These are phyloP conservation scores for Plasmodium billcollinsi DNA, from an alignment of 169 alveolate species.

Conservation along the genomic window DNA sequence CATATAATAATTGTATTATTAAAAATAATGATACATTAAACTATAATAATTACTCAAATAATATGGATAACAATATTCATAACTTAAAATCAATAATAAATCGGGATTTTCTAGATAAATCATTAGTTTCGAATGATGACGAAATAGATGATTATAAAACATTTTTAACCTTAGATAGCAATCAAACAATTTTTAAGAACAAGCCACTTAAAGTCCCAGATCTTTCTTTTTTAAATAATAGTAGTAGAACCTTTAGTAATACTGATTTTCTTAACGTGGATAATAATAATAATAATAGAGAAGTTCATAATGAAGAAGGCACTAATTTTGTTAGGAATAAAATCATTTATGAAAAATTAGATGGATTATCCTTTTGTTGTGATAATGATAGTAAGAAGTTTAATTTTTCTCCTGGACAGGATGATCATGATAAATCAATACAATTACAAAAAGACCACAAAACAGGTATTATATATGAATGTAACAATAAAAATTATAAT, in stretches of 20 bases:
- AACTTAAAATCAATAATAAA: slow-evolving; percentile 14
- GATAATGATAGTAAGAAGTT: slow-evolving; percentile 11
- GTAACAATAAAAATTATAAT: slow-evolving; percentile 9
- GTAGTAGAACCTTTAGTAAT: slow-evolving; percentile 26
- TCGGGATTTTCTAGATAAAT: slow-evolving; percentile 10
- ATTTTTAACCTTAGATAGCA: slow-evolving; percentile 60
- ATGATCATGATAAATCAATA: slow-evolving; percentile 5
- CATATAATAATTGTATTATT: not conserved
- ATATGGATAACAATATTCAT: not conserved
- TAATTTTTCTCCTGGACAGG: slow-evolving; percentile 12
- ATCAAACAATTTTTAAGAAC: slow-evolving; percentile 41
- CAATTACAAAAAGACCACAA: slow-evolving; percentile 9
- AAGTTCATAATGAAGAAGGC: not conserved
- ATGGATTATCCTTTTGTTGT: slow-evolving; percentile 31
- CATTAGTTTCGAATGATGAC: slow-evolving; percentile 29
- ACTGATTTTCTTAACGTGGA: not conserved
- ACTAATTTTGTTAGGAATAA: slow-evolving; percentile 12
- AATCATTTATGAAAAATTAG: slow-evolving; percentile 63
- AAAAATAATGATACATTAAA: not conserved
- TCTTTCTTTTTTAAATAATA: slow-evolving; percentile 43
- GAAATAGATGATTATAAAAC: slow-evolving; percentile 70
- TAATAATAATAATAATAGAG: not conserved
- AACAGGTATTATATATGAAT: slow-evolving; percentile 43
- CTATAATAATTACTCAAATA: slow-evolving; percentile 2
- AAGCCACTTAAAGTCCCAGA: slow-evolving; percentile 74